Conservation (phyloP, 2,329 filamentous ascomycete genomes). For the Paramyrothecium sp. region DNA sequence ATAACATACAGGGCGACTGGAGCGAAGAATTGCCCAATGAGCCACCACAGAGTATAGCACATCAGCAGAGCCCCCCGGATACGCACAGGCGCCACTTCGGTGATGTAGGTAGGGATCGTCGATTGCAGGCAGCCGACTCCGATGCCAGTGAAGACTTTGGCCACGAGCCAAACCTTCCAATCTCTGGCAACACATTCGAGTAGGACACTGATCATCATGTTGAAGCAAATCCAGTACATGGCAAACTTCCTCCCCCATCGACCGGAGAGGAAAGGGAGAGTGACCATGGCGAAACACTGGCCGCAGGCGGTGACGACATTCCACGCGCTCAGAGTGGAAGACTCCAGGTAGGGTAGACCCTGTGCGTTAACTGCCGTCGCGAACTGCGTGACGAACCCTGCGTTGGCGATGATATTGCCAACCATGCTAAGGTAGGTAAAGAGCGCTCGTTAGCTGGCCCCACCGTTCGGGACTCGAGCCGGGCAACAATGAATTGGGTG, state of each 20-base stretch:
- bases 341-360: not conserved
- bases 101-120: not conserved
- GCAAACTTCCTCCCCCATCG: not conserved
- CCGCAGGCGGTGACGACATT: not conserved
- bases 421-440: not conserved
- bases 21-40: constrained; percentile 37
- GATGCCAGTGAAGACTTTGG: not conserved
- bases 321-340: not conserved
- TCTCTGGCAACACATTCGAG: not conserved
- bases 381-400: not conserved
- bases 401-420: constrained; percentile 1
- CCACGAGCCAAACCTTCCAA: not conserved
- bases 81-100: constrained; percentile 12
- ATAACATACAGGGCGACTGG: constrained; percentile 36
- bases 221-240: not conserved
- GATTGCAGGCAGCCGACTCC: not conserved
- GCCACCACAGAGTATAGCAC: constrained; percentile 40
- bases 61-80: constrained; percentile 37
- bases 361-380: not conserved
- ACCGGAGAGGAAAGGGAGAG: not conserved
- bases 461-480: not conserved
- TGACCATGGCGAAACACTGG: not conserved
- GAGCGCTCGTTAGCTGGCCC: not conserved
- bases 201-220: not conserved
- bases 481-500: not conserved